These are phyloP conservation scores for Chlamydomonas sp. DNA, from an alignment of 139 green algal genomes.

Conservation along the genomic window DNA sequence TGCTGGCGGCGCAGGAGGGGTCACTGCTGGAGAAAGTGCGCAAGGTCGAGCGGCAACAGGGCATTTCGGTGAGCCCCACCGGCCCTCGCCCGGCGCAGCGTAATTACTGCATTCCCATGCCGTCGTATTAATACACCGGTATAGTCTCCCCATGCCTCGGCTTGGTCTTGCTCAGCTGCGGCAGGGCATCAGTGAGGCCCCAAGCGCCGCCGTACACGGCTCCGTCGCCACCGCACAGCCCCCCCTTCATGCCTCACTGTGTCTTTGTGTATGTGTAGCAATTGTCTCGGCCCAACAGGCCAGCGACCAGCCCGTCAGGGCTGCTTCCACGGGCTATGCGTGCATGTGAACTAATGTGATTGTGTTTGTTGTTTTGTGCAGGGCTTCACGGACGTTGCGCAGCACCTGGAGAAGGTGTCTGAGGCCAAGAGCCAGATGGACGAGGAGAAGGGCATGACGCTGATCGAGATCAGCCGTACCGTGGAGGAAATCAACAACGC, in stretches of 20 bases:
- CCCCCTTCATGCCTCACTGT: neutral
- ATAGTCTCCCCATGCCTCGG: neutral
- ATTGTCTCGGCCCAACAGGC: too few relatives aligned
- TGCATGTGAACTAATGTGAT: too few relatives aligned
- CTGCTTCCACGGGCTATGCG: too few relatives aligned
- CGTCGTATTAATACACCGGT: neutral
- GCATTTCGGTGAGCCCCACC: constrained; percentile 34
- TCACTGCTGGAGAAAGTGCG: constrained; percentile 34
- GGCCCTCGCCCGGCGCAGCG: neutral
- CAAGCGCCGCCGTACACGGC: too few relatives aligned
- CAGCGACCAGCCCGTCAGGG: too few relatives aligned
- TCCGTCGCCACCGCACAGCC: neutral
- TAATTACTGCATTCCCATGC: too few relatives aligned
- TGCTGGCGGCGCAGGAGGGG: constrained; percentile 53
- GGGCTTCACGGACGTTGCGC: constrained; percentile 58
- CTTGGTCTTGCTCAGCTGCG: neutral
- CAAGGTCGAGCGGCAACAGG: constrained; percentile 53
- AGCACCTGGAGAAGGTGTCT: constrained; percentile 59
- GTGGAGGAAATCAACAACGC: constrained; percentile 59
- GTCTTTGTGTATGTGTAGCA: neutral
- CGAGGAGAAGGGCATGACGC: constrained; percentile 65
- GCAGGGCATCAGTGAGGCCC: too few relatives aligned
- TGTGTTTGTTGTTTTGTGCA: neutral
- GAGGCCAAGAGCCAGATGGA: constrained; percentile 58
- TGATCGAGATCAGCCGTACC: constrained; percentile 55